Evolutionary conservation across 2,329 filamentous ascomycete species (phyloP).

Genomic region (Hymenoscyphus salicellus): DNA sequence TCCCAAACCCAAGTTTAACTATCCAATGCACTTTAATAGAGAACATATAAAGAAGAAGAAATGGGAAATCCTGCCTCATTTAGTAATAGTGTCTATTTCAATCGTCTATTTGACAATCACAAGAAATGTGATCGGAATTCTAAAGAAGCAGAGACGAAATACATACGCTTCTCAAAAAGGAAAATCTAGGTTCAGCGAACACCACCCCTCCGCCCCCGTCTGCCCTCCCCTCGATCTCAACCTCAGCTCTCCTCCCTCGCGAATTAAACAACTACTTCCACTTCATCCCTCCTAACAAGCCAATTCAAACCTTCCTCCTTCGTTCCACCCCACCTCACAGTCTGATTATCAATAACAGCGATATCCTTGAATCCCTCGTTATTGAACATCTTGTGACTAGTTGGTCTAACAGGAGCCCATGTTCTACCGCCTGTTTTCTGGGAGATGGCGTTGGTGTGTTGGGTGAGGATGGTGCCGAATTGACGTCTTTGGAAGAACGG

Average conservation of each 20-base stretch:
- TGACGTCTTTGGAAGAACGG: conserved; percentile 22
- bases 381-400: conserved; percentile 18
- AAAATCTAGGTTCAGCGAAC: too few species aligned
- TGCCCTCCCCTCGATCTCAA: too few species aligned
- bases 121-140: too few species aligned
- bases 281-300: conserved; percentile 5
- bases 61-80: too few species aligned
- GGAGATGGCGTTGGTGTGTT: conserved; percentile 23
- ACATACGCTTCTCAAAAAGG: too few species aligned
- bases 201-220: too few species aligned
- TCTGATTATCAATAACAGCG: conserved; percentile 14
- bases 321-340: conserved; percentile 19
- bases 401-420: conserved; percentile 19
- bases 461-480: conserved; percentile 20
- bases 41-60: too few species aligned
- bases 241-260: background rate
- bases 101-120: too few species aligned
- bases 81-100: too few species aligned
- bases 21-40: too few species aligned
- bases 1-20: too few species aligned
- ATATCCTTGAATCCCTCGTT: conserved; percentile 20
- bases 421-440: conserved; percentile 18
- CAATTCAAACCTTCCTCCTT: conserved; percentile 13
- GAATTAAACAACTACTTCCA: background rate
- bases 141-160: too few species aligned